Evolutionary conservation across 192 early-diverging fungal genomes (phyloP).

Genomic region (Rhizophagus sp.): DNA sequence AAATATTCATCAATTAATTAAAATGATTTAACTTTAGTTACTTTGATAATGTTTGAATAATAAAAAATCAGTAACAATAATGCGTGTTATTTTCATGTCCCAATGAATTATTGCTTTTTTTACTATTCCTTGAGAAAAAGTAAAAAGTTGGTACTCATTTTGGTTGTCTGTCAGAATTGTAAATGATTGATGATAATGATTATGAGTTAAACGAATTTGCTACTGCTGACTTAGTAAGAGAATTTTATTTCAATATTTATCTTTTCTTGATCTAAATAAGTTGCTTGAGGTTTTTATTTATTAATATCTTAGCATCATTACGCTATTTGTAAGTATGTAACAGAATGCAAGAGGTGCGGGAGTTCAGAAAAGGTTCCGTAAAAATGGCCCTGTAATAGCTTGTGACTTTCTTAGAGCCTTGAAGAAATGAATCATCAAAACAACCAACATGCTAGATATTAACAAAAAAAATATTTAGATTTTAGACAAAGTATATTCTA

Average conservation of each 20-base stretch:
- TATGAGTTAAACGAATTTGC: too few relatives aligned
- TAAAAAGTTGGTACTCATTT: too few relatives aligned
- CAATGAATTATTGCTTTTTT: not conserved
- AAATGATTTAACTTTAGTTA: conserved; percentile 34
- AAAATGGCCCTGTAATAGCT: not conserved
- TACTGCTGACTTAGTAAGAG: too few relatives aligned
- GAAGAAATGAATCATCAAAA: not conserved
- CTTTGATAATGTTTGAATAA: conserved; percentile 1
- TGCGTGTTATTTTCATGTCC: not conserved
- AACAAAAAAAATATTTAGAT: not conserved
- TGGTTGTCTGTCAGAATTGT: too few relatives aligned
- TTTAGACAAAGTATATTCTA: too few relatives aligned
- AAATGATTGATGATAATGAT: too few relatives aligned
- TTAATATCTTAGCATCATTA: too few relatives aligned
- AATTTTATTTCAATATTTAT: too few relatives aligned
- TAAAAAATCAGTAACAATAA: not conserved
- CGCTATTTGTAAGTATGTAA: not conserved
- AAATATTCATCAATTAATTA: conserved; percentile 42
- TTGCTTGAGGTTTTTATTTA: too few relatives aligned
- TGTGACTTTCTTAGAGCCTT: not conserved
- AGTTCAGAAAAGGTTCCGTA: not conserved
- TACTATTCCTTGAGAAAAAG: not conserved
- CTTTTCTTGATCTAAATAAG: too few relatives aligned
- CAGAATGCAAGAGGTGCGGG: conserved; percentile 8
- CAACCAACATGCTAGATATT: too few relatives aligned